A percentile compares a stretch with the other conserved stretches of the same genome.
phyloP scores from a whole-genome alignment of 1,284 basidiomycete species.

The Grifola frondosa region DNA sequence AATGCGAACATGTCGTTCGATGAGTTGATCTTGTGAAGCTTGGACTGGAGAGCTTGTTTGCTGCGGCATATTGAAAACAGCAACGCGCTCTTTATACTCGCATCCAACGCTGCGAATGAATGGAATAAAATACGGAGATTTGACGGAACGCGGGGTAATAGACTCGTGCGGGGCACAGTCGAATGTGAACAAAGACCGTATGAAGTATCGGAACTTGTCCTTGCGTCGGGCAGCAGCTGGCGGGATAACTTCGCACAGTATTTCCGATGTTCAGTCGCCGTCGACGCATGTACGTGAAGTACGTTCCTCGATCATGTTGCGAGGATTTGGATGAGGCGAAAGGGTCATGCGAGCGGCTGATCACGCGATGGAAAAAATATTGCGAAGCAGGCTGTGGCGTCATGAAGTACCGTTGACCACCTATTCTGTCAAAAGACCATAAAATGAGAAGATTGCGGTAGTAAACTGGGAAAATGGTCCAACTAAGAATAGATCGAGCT shows the following conservation, averaged over 20 bases:
- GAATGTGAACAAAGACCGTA: slow-evolving; percentile 1
- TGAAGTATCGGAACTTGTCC: slow-evolving; percentile 7
- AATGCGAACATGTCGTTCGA: slow-evolving; percentile 25
- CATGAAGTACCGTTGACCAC: too few species aligned
- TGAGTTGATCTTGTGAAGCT: slow-evolving; percentile 1
- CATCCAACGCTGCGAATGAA: not conserved
- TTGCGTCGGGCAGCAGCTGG: not conserved
- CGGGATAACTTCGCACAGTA: slow-evolving; percentile 20
- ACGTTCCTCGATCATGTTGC: too few species aligned
- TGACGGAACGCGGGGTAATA: slow-evolving; percentile 17
- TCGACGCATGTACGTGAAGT: too few species aligned
- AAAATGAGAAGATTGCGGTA: too few species aligned
- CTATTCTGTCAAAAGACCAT: too few species aligned
- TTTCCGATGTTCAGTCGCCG: slow-evolving; percentile 23
- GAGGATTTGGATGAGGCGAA: too few species aligned
- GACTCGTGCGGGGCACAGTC: slow-evolving; percentile 1
- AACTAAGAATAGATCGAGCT: too few species aligned
- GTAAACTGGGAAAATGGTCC: too few species aligned
- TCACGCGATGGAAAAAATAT: too few species aligned
- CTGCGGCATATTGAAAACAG: not conserved
- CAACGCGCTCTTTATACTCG: not conserved
- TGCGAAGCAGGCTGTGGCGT: too few species aligned
- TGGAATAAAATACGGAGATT: slow-evolving; percentile 15
- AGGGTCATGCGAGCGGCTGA: too few species aligned
- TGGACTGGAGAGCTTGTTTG: slow-evolving; percentile 14